Conservation (phyloP, 2,329 filamentous ascomycete genomes). For the Bipolaris bicolor region DNA sequence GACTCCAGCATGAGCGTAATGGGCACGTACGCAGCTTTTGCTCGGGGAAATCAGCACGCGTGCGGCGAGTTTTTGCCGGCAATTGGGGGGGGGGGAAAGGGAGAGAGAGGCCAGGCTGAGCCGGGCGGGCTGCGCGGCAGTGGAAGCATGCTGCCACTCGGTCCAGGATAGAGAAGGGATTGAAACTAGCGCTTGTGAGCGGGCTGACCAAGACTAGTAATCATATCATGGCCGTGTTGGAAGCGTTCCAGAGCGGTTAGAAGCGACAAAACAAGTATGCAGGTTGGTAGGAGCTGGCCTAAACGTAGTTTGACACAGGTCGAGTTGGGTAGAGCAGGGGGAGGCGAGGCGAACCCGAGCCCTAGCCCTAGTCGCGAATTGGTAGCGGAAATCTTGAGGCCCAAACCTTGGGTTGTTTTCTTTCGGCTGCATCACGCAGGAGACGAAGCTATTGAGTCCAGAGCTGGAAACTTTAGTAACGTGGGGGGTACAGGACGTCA, state of each 20-base stretch:
- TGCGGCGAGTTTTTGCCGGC: constrained; percentile 11
- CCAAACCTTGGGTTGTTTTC: constrained; percentile 14
- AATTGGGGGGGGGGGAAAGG: constrained; percentile 21
- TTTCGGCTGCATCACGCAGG: constrained; percentile 37
- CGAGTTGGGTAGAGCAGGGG: constrained; percentile 37
- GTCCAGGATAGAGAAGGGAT: background rate
- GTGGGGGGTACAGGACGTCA: constrained; percentile 36
- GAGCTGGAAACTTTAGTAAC: constrained; percentile 27
- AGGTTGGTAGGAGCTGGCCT: constrained; percentile 24
- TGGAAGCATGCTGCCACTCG: constrained; percentile 7
- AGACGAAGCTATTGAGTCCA: constrained; percentile 33
- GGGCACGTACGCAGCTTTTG: constrained; percentile 15
- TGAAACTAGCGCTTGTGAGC: constrained; percentile 18
- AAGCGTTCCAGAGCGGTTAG: constrained; percentile 31
- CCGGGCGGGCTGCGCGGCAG: constrained; percentile 17
- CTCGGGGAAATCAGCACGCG: constrained; percentile 16
- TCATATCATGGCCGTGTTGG: constrained; percentile 19
- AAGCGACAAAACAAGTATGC: constrained; percentile 28
- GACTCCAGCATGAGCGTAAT: constrained; percentile 15
- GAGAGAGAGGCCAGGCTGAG: constrained; percentile 17
- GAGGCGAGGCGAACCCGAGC: constrained; percentile 34
- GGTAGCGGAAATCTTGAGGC: constrained; percentile 20
- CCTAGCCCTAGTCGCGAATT: constrained; percentile 16
- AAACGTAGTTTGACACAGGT: constrained; percentile 43
- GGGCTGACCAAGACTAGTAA: constrained; percentile 17